Evolutionary conservation across 1,284 basidiomycete species (phyloP).

Genomic region (Peniophora sp.): DNA sequence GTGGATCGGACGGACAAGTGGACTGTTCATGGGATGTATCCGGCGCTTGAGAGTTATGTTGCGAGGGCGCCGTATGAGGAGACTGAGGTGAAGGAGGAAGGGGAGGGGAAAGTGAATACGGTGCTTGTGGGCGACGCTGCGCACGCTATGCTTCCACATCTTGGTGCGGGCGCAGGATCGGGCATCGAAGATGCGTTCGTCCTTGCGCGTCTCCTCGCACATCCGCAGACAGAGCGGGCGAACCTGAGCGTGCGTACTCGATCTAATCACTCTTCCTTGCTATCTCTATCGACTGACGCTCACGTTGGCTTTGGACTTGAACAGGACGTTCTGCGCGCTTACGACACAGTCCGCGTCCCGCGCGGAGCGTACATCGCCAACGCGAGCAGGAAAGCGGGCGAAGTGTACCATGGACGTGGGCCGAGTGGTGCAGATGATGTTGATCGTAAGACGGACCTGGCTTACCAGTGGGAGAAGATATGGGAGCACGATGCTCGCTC

Average conservation of each 20-base stretch:
- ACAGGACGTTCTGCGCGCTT: neutral
- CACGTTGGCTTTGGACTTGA: neutral
- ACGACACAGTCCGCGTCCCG: neutral
- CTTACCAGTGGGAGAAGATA: neutral
- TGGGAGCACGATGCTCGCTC: neutral
- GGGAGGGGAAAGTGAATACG: too few relatives aligned
- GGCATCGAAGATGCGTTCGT: conserved; percentile 54
- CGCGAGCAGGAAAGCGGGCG: neutral
- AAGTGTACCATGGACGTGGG: neutral
- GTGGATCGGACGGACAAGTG: conserved; percentile 48
- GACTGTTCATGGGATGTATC: conserved; percentile 48
- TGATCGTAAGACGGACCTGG: neutral
- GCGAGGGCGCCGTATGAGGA: conserved; percentile 26
- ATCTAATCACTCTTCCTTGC: too few relatives aligned
- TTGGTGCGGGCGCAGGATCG: conserved; percentile 57
- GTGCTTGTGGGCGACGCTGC: conserved; percentile 24
- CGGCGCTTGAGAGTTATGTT: conserved; percentile 27
- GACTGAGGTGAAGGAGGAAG: too few relatives aligned
- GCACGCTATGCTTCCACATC: conserved; percentile 54
- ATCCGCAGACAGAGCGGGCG: conserved; percentile 30
- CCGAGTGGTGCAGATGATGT: neutral
- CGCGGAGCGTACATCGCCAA: neutral
- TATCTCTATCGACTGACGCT: too few relatives aligned
- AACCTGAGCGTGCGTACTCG: neutral
- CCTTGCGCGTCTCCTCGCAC: conserved; percentile 39